Percentiles rank a stretch among this genome's conserved stretches.
phyloP scores from a whole-genome alignment of 768 basidiomycete species.

The Phallus indusiatus region DNA sequence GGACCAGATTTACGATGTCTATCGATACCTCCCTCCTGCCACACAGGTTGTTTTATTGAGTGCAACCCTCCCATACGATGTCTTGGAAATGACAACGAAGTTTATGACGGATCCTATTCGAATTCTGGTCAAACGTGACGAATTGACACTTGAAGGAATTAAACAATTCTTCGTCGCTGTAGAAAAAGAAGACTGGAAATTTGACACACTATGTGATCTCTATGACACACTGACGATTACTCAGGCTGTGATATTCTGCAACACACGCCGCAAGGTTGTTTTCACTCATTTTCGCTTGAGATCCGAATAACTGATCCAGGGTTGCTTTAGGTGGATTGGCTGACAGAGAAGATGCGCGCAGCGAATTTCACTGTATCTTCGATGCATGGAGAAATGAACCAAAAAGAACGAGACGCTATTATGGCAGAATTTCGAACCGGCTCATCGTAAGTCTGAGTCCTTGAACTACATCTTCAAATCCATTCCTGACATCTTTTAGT shows the following conservation, averaged over 20 bases:
- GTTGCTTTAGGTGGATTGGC: constrained; percentile 80
- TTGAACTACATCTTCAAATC: no score
- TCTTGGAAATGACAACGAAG: constrained; percentile 98
- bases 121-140: constrained; percentile 98
- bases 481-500: constrained; percentile 33
- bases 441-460: constrained; percentile 55
- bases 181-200: constrained; percentile 99
- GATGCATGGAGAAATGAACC: constrained; percentile 95
- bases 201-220: constrained; percentile 93
- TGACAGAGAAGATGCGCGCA: constrained; percentile 98
- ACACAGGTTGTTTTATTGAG: constrained; percentile 96
- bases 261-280: constrained; percentile 86
- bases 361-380: constrained; percentile 98
- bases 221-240: constrained; percentile 99
- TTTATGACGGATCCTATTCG: constrained; percentile 99
- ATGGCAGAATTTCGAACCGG: constrained; percentile 96
- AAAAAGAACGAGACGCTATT: constrained; percentile 90
- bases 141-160: constrained; percentile 93
- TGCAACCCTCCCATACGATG: constrained; percentile 93
- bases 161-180: constrained; percentile 98
- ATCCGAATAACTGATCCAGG: not conserved
- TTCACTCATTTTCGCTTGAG: constrained; percentile 11
- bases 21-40: constrained; percentile 92
- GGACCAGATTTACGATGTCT: constrained; percentile 98
- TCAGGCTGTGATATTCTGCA: constrained; percentile 99